phyloP scores from a whole-genome alignment of 2,329 filamentous ascomycete genomes.

The Fusarium vanettenii region DNA sequence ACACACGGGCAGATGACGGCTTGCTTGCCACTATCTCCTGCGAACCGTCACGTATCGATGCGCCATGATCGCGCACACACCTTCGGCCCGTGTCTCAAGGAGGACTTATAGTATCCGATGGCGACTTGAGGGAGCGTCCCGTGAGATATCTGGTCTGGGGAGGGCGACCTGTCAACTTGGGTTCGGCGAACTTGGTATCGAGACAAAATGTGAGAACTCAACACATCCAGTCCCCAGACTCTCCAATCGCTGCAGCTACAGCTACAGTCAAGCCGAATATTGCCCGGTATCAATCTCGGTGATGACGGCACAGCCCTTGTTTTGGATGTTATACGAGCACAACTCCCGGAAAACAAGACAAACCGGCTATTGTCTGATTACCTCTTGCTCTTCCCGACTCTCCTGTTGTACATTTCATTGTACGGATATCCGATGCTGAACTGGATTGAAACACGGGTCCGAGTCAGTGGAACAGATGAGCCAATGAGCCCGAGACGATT shows the following conservation, averaged over 20 bases:
- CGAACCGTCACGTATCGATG: slow-evolving; percentile 2
- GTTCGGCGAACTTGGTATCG: not conserved
- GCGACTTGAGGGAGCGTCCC: not conserved
- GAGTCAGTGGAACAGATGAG: not conserved
- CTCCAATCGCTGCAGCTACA: not conserved
- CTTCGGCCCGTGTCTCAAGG: slow-evolving; percentile 24
- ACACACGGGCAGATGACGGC: slow-evolving; percentile 6
- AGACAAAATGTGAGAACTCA: not conserved
- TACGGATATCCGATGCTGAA: not conserved
- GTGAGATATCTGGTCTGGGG: not conserved
- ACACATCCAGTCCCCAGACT: not conserved
- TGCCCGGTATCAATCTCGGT: not conserved
- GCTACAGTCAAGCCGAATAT: not conserved
- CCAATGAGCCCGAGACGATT: not conserved
- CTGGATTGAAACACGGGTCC: slow-evolving; percentile 8
- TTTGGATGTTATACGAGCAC: slow-evolving; percentile 8
- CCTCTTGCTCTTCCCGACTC: not conserved
- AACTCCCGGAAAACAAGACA: slow-evolving; percentile 1
- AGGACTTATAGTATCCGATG: slow-evolving; percentile 1
- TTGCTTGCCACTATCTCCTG: not conserved
- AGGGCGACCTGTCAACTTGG: not conserved
- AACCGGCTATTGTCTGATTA: slow-evolving; percentile 9
- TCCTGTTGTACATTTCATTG: slow-evolving; percentile 14
- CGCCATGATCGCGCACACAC: slow-evolving; percentile 10
- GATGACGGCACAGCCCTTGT: not conserved